Evolutionary conservation across 23 red algal genomes (phyloP), one percentile per base, ranked within the genome.

Genomic region (Agarophyton chilense): DNA sequence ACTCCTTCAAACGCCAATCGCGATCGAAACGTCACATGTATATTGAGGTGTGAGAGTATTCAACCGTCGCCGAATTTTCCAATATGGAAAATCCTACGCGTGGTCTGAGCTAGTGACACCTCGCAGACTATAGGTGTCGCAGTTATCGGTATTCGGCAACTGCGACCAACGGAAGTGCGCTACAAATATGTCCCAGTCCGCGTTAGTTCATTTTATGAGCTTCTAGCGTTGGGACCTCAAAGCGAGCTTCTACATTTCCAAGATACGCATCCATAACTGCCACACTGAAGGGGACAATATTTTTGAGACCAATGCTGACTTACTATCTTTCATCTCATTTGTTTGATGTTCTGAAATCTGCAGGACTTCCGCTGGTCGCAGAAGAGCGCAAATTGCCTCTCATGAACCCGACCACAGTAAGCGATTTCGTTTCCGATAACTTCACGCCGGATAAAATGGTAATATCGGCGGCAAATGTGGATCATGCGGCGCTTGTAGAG

Each of bases 321-420:
- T n/a, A n/a, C n/a, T n/a, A n/a, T 50, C 8, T 17, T 53, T 24
- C 9, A 1, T 1, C 19, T 81, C 55, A 10, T 76, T 52, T 16
- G 42, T 4, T 80, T 54, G 79, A 62, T 21, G 10, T 21, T 71
- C 57, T 42, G 44, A 50, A 40, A 54, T 52, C 22, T 82, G 35
- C 54, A 98, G 96, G 94, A 16, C 74, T 98, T 58, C 87, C 96
- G 25, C 78, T 92, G 29, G 68, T 98, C 29, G 56, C 91, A 17
- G 87, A 94, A 51, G 91, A 89, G 36, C 52, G 87, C 22, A 92
- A 85, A 42, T 52, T 94, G 13, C 18, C 63, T 2, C 71, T 78
- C 0, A 78, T 98, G 45, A 62, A 52, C 22, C 93, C 96, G 25
- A 53, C 51, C 0, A 81, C 77, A 13, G 64, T 98, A 17, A 55